phyloP scores from a whole-genome alignment of 305 asterid genomes.

The Plantago lanceolata region DNA sequence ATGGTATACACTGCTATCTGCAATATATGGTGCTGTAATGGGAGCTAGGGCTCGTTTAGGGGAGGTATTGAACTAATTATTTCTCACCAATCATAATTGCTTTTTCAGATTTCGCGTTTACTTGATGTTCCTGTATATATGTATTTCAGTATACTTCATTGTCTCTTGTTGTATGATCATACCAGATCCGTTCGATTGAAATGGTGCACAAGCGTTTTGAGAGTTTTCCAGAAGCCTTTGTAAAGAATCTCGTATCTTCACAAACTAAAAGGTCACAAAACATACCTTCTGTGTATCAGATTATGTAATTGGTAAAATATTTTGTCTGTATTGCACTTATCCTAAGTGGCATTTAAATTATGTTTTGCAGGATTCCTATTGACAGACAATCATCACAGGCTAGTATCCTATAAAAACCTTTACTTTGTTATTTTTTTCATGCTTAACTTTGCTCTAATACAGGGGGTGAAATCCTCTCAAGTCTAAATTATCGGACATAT shows the following conservation, averaged over 20 bases:
- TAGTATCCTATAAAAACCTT: slow-evolving; percentile 25
- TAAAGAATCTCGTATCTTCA: slow-evolving; percentile 69
- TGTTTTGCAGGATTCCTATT: slow-evolving; percentile 61
- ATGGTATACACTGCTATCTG: slow-evolving; percentile 87
- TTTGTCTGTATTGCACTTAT: slow-evolving; percentile 15
- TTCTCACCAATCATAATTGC: slow-evolving; percentile 12
- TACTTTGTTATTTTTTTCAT: slow-evolving; percentile 7
- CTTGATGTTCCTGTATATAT: slow-evolving; percentile 12
- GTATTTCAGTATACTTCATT: slow-evolving; percentile 2
- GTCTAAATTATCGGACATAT: too few relatives aligned
- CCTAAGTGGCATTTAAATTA: slow-evolving; percentile 21
- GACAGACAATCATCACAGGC: slow-evolving; percentile 74
- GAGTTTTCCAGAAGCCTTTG: slow-evolving; percentile 96
- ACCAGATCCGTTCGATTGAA: slow-evolving; percentile 87
- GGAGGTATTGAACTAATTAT: slow-evolving; percentile 53
- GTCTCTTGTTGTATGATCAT: slow-evolving; percentile 25
- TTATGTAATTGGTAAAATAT: slow-evolving; percentile 10
- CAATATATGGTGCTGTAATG: slow-evolving; percentile 94
- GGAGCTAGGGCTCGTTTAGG: slow-evolving; percentile 95
- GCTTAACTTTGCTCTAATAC: not conserved
- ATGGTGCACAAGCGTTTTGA: slow-evolving; percentile 97
- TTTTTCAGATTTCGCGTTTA: slow-evolving; percentile 8
- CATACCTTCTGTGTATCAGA: slow-evolving; percentile 15
- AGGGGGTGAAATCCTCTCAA: too few relatives aligned
- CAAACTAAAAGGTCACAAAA: slow-evolving; percentile 49